These are phyloP conservation scores for Apiotrichum gamsii DNA, from an alignment of 1,284 basidiomycete genomes.

Conservation along the genomic window DNA sequence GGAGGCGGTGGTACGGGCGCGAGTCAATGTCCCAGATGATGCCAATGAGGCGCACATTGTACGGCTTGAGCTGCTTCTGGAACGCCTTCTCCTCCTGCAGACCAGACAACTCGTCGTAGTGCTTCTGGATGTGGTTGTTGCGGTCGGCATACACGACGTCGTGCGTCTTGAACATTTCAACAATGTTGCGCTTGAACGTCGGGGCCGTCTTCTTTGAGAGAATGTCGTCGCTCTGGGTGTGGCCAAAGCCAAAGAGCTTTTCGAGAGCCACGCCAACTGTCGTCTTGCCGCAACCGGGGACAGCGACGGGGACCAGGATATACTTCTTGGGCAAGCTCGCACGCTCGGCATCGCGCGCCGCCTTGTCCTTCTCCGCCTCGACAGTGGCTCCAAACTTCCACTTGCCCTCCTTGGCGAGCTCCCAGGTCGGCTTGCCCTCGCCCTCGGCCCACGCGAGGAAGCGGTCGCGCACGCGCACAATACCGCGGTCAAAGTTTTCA, in stretches of 20 bases:
- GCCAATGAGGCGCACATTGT: slow-evolving; percentile 61
- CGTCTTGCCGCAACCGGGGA: slow-evolving; percentile 94
- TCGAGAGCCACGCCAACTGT: slow-evolving; percentile 70
- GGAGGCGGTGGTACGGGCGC: slow-evolving; percentile 54
- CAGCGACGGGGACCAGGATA: slow-evolving; percentile 78
- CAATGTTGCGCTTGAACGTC: slow-evolving; percentile 70
- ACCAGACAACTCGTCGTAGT: slow-evolving; percentile 63
- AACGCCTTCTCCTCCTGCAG: slow-evolving; percentile 35
- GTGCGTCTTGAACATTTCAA: slow-evolving; percentile 56
- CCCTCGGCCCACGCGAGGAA: slow-evolving; percentile 67
- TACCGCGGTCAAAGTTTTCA: slow-evolving; percentile 59
- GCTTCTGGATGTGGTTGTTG: slow-evolving; percentile 78
- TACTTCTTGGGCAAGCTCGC: slow-evolving; percentile 58
- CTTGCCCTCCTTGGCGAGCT: slow-evolving; percentile 48
- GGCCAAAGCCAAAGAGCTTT: slow-evolving; percentile 72
- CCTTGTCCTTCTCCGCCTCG: slow-evolving; percentile 15
- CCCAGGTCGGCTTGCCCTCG: slow-evolving; percentile 51
- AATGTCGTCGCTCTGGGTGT: slow-evolving; percentile 90
- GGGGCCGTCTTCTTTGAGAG: slow-evolving; percentile 69
- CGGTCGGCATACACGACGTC: slow-evolving; percentile 85
- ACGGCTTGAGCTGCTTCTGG: slow-evolving; percentile 23
- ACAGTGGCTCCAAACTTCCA: slow-evolving; percentile 13
- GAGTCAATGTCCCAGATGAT: slow-evolving; percentile 67
- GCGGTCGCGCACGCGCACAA: slow-evolving; percentile 73
- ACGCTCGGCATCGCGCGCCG: slow-evolving; percentile 20